Base-by-base conservation (phyloP, 768 basidiomycete species). In the Collybia sp. region DNA sequence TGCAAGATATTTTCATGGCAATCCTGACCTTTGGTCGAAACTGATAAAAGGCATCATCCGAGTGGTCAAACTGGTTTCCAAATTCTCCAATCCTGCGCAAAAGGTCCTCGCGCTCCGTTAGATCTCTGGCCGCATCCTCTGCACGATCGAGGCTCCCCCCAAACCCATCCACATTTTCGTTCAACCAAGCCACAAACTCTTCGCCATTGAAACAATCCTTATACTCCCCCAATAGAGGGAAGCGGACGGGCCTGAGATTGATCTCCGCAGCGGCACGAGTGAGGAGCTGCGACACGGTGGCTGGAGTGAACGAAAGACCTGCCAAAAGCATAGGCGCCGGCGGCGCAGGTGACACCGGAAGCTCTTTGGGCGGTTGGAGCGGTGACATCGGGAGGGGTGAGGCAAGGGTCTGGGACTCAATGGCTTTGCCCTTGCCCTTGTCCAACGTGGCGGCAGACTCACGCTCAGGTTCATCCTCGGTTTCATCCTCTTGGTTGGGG, bases 141-240 rank as follows among this genome's bases (percentile, higher is more conserved):
- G 90, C 90, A 38, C 78, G 72, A 48, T 93, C 91, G 45, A 88
- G 66, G 60, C 75, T 85, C 15, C 85, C 88, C 13, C 77, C 83
- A 50, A 95, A 85, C 6, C 79, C 88, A 49, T 80, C 78, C 2
- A 94, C 82, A 51, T 88, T 83, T 47, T 76, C 78, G 47, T 82
- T 80, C 46, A 96, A 64, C 92, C 92, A 96, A 4, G 77, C 73
- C 8, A 85, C 87, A 52, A 96, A 85, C 52, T 95, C 93, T 35
- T 92, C 91, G 20, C 93, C 93, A 12, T 81, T 83, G 65, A 95
- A 94, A 48, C 86, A 85, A 47, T 90, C 85, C 20, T 82, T 73
- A 52, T 93, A 93, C 68, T 92, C 88, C 39, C 90, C 90, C 10
- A 93, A 58, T 12, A 93, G 66, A 1, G 91, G 84, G 67, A 92